Base-by-base conservation (phyloP, 164 flowering plant genomes). In the Chimonanthus salicifolius region DNA sequence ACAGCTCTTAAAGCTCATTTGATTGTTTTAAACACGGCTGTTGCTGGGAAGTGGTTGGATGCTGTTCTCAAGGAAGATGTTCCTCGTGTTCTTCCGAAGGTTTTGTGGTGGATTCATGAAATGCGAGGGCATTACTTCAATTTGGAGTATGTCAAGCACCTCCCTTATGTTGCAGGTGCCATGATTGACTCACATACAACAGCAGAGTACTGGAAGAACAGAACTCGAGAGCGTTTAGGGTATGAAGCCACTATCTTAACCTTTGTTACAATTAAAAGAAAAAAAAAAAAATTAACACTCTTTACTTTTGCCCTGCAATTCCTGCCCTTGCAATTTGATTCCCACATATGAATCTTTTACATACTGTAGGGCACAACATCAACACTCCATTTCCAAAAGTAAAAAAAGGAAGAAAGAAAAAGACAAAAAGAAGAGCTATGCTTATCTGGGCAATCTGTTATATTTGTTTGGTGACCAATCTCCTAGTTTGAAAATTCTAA, bases 21-120 rank as follows among this genome's bases (percentile, higher is more conserved):
- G 86, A 88, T 96, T 76, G 87, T 96, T 78, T 74, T 96, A 78
- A 96, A 96, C 78, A 96, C 99, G 79, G 99, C 98, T 72, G 98
- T 96, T 78, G 91, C 99, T 80, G 99, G 99, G 71, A 96, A 92
- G 77, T 96, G 99, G 99, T 79, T 94, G 76, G 97, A 96, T 87
- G 90, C 88, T 78, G 95, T 88, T 73, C 88, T 94, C 45, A 88
- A 94, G 81, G 89, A 89, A 60, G 84, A 88, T 82, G 90, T 90
- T 67, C 80, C 89, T 74, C 88, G 60, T 63, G 88, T 94, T 76
- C 95, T 92, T 78, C 97, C 97, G 18, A 96, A 96, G 83, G 86
- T 93, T 73, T 83, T 96, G 78, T 96, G 99, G 99, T 96, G 99
- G 99, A 96, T 96, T 80, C 99, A 94, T 86, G 99, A 96, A 83